Base-by-base conservation (phyloP, 257 asterid genomes). In the Gardenia jasminoides region DNA sequence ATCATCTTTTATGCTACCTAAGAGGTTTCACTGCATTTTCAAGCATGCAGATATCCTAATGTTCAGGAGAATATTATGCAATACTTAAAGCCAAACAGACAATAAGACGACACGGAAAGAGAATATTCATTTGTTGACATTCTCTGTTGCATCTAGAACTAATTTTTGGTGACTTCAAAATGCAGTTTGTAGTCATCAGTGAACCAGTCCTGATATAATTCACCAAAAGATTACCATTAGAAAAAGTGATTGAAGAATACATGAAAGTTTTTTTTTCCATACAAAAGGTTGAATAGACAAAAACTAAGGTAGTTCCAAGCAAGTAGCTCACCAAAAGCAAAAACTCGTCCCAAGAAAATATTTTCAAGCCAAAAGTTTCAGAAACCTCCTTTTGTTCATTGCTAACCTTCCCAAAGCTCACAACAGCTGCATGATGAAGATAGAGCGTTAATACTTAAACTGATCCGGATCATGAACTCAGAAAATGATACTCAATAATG, bases 321-420 rank as follows among this genome's bases (percentile, higher is more conserved):
- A 83, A 65, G 66, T 48, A 59, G 83, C 85, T 83, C 84, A 91
- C 97, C 94, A 93, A 87, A 74, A 80, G 87, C 87, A 93, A 76
- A 88, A 93, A 93, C 48, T 93, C 97, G 72, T 87, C 88, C 98
- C 98, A 93, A 64, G 96, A 86, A 81, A 87, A 90, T 39, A 93
- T 50, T 24, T 87, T 62, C 70, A 89, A 76, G 58, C 91, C 91
- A 80, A 85, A 90, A 62, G 81, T 81, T 70, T 43, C 88, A 61
- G 94, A 90, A 30, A 70, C 77, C 46, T 86, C 86, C 88, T 82
- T 90, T 41, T 91, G 93, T 50, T 88, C 94, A 70, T 31, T 61
- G 61, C 86, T 82, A 43, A 87, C 90, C 79, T 86, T 85, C 78
- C 95, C 95, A 59, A 93, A 91, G 89, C 97, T 91, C 80, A 93